These are phyloP conservation scores for Cystobasidium slooffiae DNA, from an alignment of 1,284 basidiomycete genomes.

Conservation along the genomic window DNA sequence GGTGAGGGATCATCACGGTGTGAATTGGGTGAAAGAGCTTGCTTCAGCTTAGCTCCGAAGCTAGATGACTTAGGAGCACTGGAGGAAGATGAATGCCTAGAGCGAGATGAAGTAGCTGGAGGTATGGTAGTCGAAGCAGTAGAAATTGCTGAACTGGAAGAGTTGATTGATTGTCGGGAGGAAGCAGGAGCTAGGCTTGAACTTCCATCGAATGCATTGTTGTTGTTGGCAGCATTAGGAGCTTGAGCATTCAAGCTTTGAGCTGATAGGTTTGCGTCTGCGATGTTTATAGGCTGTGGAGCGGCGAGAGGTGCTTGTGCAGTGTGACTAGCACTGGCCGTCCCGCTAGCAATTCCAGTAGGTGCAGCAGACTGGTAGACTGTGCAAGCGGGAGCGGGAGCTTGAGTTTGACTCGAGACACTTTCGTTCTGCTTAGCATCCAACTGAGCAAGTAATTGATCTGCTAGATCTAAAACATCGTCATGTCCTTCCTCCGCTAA, in stretches of 20 bases:
- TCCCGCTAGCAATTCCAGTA: constrained; percentile 11
- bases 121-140: not conserved
- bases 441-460: constrained; percentile 51
- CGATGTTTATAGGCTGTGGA: constrained; percentile 20
- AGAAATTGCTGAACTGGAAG: constrained; percentile 7
- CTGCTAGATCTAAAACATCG: constrained; percentile 50
- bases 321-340: not conserved
- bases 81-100: constrained; percentile 3
- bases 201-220: not conserved
- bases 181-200: not conserved
- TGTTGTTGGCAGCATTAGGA: not conserved
- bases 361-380: not conserved
- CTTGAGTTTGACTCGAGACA: not conserved
- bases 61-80: constrained; percentile 4
- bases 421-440: constrained; percentile 42
- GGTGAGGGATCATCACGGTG: not conserved
- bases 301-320: constrained; percentile 22
- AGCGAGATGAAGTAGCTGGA: not conserved
- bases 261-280: not conserved
- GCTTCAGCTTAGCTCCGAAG: constrained; percentile 34
- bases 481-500: constrained; percentile 43
- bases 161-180: constrained; percentile 10
- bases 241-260: not conserved
- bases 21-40: constrained; percentile 18
- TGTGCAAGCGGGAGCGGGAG: not conserved